Percentiles rank a stretch among this genome's conserved stretches.
Evolutionary conservation across 2,329 filamentous ascomycete species (phyloP).

Genomic region (Colletotrichum sidae): DNA sequence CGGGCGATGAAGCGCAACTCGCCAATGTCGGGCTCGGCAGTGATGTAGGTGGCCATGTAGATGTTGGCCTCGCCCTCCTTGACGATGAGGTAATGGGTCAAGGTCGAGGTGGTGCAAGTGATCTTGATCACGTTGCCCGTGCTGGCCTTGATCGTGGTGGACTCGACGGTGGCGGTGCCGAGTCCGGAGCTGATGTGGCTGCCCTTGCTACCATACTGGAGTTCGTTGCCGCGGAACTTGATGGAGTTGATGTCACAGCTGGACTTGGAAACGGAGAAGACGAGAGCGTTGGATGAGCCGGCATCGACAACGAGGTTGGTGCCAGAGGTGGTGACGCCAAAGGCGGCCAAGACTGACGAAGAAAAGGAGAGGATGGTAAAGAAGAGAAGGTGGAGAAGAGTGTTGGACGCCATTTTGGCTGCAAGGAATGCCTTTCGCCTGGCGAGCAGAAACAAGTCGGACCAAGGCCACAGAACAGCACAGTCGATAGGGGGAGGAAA

Average conservation of each 20-base stretch:
- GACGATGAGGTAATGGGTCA: conserved; percentile 74
- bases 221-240: conserved; percentile 67
- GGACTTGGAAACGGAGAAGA: conserved; percentile 62
- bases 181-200: conserved; percentile 71
- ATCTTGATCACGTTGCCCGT: conserved; percentile 66
- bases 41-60: conserved; percentile 72
- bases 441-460: conserved; percentile 18
- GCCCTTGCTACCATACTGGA: conserved; percentile 63
- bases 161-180: conserved; percentile 67
- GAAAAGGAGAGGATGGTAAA: conserved; percentile 43
- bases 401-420: conserved; percentile 30
- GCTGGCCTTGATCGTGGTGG: conserved; percentile 49
- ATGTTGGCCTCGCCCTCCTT: conserved; percentile 70
- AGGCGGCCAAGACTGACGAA: conserved; percentile 51
- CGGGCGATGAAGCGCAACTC: conserved; percentile 75
- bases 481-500: neutral
- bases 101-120: conserved; percentile 67
- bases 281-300: conserved; percentile 59
- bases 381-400: conserved; percentile 31
- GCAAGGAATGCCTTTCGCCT: conserved; percentile 5
- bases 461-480: conserved; percentile 16
- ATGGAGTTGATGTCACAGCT: conserved; percentile 75
- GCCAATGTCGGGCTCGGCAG: conserved; percentile 64
- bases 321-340: conserved; percentile 54
- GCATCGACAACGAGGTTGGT: conserved; percentile 60